Conservation (phyloP, 2,329 filamentous ascomycete species). For the Escovopsis weberi region DNA sequence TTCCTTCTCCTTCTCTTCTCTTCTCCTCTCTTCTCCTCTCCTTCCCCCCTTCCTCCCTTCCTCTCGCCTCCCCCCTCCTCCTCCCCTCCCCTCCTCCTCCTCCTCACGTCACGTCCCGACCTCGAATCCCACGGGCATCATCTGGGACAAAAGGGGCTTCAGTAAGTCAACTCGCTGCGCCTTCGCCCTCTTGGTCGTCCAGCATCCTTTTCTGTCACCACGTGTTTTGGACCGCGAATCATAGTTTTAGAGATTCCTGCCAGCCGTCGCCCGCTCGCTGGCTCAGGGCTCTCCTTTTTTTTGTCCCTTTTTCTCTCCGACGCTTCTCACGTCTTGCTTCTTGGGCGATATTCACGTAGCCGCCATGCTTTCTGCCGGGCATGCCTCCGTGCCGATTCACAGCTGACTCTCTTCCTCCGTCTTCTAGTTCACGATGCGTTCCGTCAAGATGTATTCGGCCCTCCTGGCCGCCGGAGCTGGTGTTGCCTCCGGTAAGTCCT, state of each 20-base stretch:
- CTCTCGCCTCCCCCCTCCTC: background rate
- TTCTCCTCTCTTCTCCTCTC: background rate
- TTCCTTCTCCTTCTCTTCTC: background rate
- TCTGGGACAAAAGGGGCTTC: background rate
- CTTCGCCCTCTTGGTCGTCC: slow-evolving; percentile 5
- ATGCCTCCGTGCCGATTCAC: background rate
- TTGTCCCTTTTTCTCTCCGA: slow-evolving; percentile 4
- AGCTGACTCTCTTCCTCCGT: slow-evolving; percentile 1
- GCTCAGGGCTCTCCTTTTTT: background rate
- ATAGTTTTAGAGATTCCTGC: slow-evolving; percentile 5
- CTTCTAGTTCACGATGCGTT: slow-evolving; percentile 30
- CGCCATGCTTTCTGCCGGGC: background rate
- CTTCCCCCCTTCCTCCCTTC: background rate
- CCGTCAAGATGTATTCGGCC: slow-evolving; percentile 29
- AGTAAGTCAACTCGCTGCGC: background rate
- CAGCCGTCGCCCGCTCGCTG: background rate
- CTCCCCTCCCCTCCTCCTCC: background rate
- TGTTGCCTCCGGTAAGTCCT: slow-evolving; percentile 28
- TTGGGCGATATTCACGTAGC: background rate
- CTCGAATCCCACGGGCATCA: background rate
- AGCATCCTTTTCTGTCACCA: slow-evolving; percentile 11
- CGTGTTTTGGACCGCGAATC: slow-evolving; percentile 11
- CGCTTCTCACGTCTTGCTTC: background rate
- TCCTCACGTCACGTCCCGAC: background rate
- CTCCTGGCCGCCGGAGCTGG: slow-evolving; percentile 26